Evolutionary conservation across 768 basidiomycete genomes (phyloP), one percentile per base, ranked within the genome.

Genomic region (Crassisporium funariophilum): DNA sequence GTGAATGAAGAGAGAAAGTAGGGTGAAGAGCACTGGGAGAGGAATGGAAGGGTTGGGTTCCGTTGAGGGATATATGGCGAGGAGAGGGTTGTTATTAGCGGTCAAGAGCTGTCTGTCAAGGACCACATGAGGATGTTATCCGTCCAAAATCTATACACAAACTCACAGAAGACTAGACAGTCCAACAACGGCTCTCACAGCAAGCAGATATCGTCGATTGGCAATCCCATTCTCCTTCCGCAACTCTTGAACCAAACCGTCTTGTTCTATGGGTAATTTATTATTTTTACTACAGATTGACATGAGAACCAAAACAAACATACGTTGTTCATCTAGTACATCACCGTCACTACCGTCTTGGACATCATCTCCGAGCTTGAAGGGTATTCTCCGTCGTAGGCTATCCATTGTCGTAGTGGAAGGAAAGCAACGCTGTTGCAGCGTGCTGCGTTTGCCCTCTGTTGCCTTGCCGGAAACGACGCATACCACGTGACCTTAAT

Each of bases 291-390:
- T 11, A 16, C 19, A 24, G 19, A 15, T 29, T 22, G 36, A 19
- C n/a, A 35, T 16, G 33, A 35, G 35, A 29, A 19, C 3, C 17
- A 24, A 10, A 38, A 25, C 13, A 23, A 25, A 46, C 56, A 53
- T 38, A 77, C 81, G 78, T 70, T 82, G 76, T 47, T 83, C 82
- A 46, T 82, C 79, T 16, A 82, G 61, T 16, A 81, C 63, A 16
- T 42, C 39, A 41, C 47, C 49, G 11, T 64, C 64, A 4, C 68
- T 63, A 17, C 57, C 57, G 1, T 54, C 59, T 11, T 67, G 59
- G 12, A 56, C 60, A 7, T 69, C 67, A 19, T 68, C 63, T 43
- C 58, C 40, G 25, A 64, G 62, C 36, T 61, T 71, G 56, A 77
- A 81, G 1, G 79, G 72, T 25, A 68, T 68, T 39, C 81, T 71